Evolutionary conservation across 2,329 filamentous ascomycete species (phyloP), one percentile per base, ranked within the genome.

Genomic region (Nannizziopsis arthrosporioides): DNA sequence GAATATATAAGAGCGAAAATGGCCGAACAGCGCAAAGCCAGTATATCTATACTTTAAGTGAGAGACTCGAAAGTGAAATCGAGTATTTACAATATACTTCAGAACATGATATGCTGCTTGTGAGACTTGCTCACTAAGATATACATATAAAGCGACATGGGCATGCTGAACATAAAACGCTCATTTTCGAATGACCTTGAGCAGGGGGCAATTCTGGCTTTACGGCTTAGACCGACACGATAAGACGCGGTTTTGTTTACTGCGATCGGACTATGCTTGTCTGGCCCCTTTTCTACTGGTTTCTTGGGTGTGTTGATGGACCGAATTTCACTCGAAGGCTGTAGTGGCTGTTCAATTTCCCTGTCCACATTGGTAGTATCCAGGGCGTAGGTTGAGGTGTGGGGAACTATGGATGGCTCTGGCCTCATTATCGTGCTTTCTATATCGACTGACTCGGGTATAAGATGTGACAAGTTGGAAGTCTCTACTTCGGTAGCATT

Each of bases 221-320:
- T 63, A 44, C 69, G 71, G 56, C 72, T 74, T 50, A 75, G 55
- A 1, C 73, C 73, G 4, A 75, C 71, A 0, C 73, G 64, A 42
- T 66, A 68, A 2, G 65, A 62, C 3, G 68, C 63, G 48, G 64
- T 67, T 45, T 61, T 61, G 39, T 61, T 65, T 38, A 58, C 60
- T 27, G 61, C 59, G 18, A 67, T 67, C 1, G 68, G 67, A 38
- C 66, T 69, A 44, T 69, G 68, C 49, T 65, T 68, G 11, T 57
- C 52, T 9, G 64, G 62, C 2, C 61, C 63, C 44, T 63, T 63
- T 41, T 34, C 17, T 32, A 48, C 22, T 22, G 48, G 36, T 19
- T 52, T 53, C 30, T 51, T 48, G 31, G 52, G 42, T 2, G 51
- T 48, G 38, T 18, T 30, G 8, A 30, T 27, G 2, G 34, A 18